Evolutionary conservation across 176 grass and related monocot species (phyloP), one percentile per base, ranked within the genome.

Genomic region (Puccinellia tenuiflora): DNA sequence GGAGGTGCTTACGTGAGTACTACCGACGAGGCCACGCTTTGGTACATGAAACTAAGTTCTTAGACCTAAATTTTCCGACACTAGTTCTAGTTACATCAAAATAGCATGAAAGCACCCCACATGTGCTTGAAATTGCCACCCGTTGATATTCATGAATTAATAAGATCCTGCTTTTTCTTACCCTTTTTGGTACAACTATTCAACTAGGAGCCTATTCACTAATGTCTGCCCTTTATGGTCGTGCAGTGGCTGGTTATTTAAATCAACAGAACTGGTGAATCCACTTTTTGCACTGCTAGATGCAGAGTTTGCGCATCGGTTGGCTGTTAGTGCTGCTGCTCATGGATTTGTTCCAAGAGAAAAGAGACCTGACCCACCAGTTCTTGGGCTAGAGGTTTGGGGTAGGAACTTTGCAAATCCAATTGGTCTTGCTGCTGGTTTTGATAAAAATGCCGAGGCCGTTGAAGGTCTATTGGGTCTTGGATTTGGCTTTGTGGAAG

Each of bases 1-100:
- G 96, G 96, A 84, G 93, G 96, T 85, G 89, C 93, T 89, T 99
- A 99, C 77, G 85, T 96, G 75, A 99, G 96, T 88, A 99, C 91
- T 3, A 82, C 86, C n/a, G 96, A 99, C 83, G 96, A 99, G 87
- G 93, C 89, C 48, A 99, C 86, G 75, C 96, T 96, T 94, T 94
- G 96, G 96, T 99, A 95, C 82, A 74, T 88, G 20, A 73, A 63
- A 78, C 66, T 66, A 29, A 85, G 12, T 79, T 81, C 16, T 78
- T 37, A 55, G 56, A 46, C 46, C 77, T 82, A 20, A 15, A 15
- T 73, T 83, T 46, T 14, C 65, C 15, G 13, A 5, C 28, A 64
- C 54, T 17, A 12, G 20, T 66, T 78, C 4, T 72, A 28, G 16
- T 81, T 81, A 69, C 25, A 51, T 68, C 46, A 25, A n/a, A 67